Conservation (phyloP, 192 early-diverging fungal genomes). For the Funneliformis mosseae region DNA sequence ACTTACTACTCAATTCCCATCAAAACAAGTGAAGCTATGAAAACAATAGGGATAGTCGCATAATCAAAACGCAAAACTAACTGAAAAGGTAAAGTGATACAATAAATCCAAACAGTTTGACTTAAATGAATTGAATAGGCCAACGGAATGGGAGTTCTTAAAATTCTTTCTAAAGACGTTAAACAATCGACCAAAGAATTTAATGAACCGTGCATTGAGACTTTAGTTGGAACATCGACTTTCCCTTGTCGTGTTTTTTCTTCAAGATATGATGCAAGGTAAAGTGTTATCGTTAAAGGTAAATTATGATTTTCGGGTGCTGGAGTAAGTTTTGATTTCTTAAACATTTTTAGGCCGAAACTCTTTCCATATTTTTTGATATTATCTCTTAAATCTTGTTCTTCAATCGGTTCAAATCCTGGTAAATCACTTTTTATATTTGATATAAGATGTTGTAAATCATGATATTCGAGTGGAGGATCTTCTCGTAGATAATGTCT, state of each 20-base stretch:
- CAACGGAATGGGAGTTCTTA: slow-evolving; percentile 83
- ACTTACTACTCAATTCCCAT: slow-evolving; percentile 74
- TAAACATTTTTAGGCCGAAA: slow-evolving; percentile 12
- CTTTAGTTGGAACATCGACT: slow-evolving; percentile 50
- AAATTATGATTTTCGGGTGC: slow-evolving; percentile 45
- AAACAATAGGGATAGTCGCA: slow-evolving; percentile 67
- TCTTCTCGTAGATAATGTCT: slow-evolving; percentile 87
- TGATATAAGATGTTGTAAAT: slow-evolving; percentile 65
- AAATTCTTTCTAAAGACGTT: slow-evolving; percentile 82
- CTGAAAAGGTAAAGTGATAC: slow-evolving; percentile 83
- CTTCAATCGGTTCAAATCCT: slow-evolving; percentile 2
- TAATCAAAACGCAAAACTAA: slow-evolving; percentile 55
- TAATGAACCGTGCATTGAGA: slow-evolving; percentile 51
- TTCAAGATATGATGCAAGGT: slow-evolving; percentile 60
- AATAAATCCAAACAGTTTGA: slow-evolving; percentile 76
- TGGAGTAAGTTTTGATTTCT: slow-evolving; percentile 19
- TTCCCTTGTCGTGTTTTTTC: slow-evolving; percentile 38
- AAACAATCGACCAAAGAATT: slow-evolving; percentile 60
- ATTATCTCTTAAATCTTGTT: slow-evolving; percentile 2
- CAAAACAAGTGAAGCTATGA: slow-evolving; percentile 71
- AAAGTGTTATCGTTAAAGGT: slow-evolving; percentile 62
- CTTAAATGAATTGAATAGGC: slow-evolving; percentile 88
- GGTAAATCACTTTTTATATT: slow-evolving; percentile 53
- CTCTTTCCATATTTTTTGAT: background rate
- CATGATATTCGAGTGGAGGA: slow-evolving; percentile 64